Percentiles rank a stretch among this genome's conserved stretches.
phyloP scores from a whole-genome alignment of 805 yeast genomes.

The Yarrowia yakushimensis region DNA sequence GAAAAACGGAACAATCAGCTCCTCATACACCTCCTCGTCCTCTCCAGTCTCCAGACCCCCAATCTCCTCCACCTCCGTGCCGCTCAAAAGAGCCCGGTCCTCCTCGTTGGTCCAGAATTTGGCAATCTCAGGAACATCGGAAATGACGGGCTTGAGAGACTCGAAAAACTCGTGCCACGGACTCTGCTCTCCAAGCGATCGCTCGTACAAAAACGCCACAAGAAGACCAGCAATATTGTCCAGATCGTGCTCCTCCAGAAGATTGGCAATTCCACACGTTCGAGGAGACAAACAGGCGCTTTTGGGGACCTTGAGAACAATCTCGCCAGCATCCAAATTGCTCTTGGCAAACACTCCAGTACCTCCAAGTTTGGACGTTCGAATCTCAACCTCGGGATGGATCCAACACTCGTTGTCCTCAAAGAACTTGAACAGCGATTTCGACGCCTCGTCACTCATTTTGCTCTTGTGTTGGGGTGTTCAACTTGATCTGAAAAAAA shows the following conservation, averaged over 20 bases:
- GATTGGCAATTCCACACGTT: constrained; percentile 55
- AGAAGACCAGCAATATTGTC: constrained; percentile 66
- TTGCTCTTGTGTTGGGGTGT: background rate
- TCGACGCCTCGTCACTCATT: background rate
- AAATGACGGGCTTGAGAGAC: constrained; percentile 40
- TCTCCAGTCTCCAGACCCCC: constrained; percentile 56
- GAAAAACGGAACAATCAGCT: constrained; percentile 37
- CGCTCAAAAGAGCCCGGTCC: constrained; percentile 45
- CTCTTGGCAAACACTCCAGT: constrained; percentile 64
- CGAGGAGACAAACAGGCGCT: constrained; percentile 35
- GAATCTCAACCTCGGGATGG: constrained; percentile 48
- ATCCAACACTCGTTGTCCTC: constrained; percentile 51
- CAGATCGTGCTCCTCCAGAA: constrained; percentile 56
- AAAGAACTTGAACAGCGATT: constrained; percentile 47
- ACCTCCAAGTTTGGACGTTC: constrained; percentile 56
- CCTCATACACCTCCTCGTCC: constrained; percentile 41
- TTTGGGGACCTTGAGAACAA: constrained; percentile 39
- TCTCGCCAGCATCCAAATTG: constrained; percentile 41
- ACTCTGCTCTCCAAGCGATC: constrained; percentile 52
- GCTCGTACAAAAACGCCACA: constrained; percentile 69
- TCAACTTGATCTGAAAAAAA: background rate
- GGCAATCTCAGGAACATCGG: constrained; percentile 46
- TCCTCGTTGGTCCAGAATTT: constrained; percentile 59
- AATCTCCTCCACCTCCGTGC: constrained; percentile 59
- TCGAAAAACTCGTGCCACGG: constrained; percentile 75